Conservation (phyloP, 1,284 basidiomycete species). For the Coniophora puteana region DNA sequence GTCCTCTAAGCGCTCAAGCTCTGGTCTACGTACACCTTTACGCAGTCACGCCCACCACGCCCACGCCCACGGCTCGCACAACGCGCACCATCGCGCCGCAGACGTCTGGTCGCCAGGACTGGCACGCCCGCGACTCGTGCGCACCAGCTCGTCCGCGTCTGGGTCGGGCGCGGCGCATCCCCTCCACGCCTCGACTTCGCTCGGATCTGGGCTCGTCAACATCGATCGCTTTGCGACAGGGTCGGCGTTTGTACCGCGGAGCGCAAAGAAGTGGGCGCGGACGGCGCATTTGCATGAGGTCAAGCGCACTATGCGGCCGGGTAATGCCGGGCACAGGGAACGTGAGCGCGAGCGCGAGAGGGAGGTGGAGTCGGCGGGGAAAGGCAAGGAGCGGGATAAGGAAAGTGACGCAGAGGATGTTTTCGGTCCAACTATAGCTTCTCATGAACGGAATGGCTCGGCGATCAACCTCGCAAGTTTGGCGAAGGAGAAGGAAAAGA, state of each 20-base stretch:
- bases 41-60: slow-evolving; percentile 9
- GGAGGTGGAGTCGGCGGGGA: slow-evolving; percentile 1
- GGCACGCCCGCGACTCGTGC: slow-evolving; percentile 33
- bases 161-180: slow-evolving; percentile 36
- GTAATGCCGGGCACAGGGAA: slow-evolving; percentile 8
- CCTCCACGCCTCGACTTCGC: slow-evolving; percentile 15
- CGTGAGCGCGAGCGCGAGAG: slow-evolving; percentile 11
- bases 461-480: background rate
- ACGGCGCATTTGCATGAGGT: slow-evolving; percentile 74
- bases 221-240: too few species aligned
- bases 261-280: slow-evolving; percentile 57
- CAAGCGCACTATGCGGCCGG: too few species aligned
- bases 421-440: slow-evolving; percentile 7
- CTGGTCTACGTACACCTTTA: too few species aligned
- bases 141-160: slow-evolving; percentile 44
- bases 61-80: background rate
- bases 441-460: background rate
- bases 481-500: background rate
- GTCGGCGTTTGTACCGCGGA: too few species aligned
- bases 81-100: slow-evolving; percentile 8
- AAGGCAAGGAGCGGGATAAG: slow-evolving; percentile 14
- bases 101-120: too few species aligned
- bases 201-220: too few species aligned
- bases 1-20: too few species aligned
- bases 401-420: slow-evolving; percentile 10